Conservation (phyloP, 768 basidiomycete genomes). For the Suillus decipiens region DNA sequence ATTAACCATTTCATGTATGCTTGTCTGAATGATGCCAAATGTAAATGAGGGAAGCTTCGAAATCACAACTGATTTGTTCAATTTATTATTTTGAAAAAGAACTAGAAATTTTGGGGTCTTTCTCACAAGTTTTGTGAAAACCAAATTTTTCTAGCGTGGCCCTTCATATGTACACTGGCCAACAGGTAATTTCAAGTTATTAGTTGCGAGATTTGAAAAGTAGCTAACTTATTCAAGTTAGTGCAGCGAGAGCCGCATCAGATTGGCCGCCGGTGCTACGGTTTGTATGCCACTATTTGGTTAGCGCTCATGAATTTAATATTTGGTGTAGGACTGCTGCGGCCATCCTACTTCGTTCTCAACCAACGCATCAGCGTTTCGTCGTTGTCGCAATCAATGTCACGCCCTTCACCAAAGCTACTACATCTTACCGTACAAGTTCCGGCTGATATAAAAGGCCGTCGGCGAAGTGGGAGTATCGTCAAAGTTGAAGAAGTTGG, state of each 20-base stretch:
- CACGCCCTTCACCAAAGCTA: constrained; percentile 54
- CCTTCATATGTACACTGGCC: too few species aligned
- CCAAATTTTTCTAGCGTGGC: too few species aligned
- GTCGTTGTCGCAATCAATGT: constrained; percentile 43
- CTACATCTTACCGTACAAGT: constrained; percentile 43
- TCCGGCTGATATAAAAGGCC: constrained; percentile 38
- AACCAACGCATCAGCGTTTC: constrained; percentile 2
- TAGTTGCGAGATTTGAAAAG: too few species aligned
- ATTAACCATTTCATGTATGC: too few species aligned
- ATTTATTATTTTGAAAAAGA: too few species aligned
- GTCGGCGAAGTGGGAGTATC: constrained; percentile 69
- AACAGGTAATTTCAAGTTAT: too few species aligned
- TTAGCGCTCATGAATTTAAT: constrained; percentile 1
- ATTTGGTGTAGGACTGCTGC: not conserved
- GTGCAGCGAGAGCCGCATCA: not conserved
- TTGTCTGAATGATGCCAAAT: too few species aligned
- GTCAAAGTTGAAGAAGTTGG: constrained; percentile 87
- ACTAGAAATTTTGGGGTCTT: too few species aligned
- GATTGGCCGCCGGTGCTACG: not conserved
- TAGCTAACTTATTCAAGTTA: too few species aligned
- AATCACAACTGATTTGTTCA: too few species aligned
- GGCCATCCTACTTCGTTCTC: constrained; percentile 1
- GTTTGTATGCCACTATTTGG: constrained; percentile 2
- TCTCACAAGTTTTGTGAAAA: too few species aligned
- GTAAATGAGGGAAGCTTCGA: too few species aligned